These are phyloP conservation scores for Picea sitchensis DNA, from an alignment of 75 land plant genomes.

Conservation along the genomic window DNA sequence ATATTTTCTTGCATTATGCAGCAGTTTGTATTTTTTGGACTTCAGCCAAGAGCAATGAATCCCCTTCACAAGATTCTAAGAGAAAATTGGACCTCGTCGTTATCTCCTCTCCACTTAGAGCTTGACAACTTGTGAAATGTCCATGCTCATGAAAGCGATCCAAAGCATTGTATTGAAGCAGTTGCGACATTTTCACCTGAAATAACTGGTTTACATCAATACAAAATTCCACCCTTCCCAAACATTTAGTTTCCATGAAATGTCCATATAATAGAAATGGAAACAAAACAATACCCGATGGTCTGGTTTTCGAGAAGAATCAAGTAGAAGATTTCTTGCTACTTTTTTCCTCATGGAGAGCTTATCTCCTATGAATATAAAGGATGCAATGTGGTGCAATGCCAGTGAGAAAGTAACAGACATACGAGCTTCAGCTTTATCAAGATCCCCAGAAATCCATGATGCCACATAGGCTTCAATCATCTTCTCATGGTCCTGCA, in stretches of 20 bases:
- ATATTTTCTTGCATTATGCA: neutral
- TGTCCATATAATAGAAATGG: neutral
- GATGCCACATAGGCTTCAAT: constrained; percentile 73
- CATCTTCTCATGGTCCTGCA: constrained; percentile 64
- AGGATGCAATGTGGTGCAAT: constrained; percentile 72
- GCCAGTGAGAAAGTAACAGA: constrained; percentile 63
- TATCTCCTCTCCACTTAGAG: constrained; percentile 4
- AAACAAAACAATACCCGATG: constrained; percentile 42
- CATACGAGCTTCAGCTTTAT: constrained; percentile 52
- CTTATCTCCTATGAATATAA: constrained; percentile 41
- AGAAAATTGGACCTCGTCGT: constrained; percentile 33
- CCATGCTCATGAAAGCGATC: neutral
- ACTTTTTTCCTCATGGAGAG: constrained; percentile 44
- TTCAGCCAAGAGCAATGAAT: constrained; percentile 35
- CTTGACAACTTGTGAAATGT: neutral
- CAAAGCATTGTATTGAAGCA: constrained; percentile 19
- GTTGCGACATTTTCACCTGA: constrained; percentile 43
- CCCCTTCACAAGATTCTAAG: constrained; percentile 54
- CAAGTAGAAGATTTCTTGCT: constrained; percentile 56
- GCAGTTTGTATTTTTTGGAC: constrained; percentile 35
- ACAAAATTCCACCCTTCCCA: neutral
- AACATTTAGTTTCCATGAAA: neutral
- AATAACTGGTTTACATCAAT: neutral
- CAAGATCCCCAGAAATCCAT: constrained; percentile 80
- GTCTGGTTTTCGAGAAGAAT: constrained; percentile 36